phyloP scores from a whole-genome alignment of 352 stramenopile genomes.

The Globisporangium viniferum region DNA sequence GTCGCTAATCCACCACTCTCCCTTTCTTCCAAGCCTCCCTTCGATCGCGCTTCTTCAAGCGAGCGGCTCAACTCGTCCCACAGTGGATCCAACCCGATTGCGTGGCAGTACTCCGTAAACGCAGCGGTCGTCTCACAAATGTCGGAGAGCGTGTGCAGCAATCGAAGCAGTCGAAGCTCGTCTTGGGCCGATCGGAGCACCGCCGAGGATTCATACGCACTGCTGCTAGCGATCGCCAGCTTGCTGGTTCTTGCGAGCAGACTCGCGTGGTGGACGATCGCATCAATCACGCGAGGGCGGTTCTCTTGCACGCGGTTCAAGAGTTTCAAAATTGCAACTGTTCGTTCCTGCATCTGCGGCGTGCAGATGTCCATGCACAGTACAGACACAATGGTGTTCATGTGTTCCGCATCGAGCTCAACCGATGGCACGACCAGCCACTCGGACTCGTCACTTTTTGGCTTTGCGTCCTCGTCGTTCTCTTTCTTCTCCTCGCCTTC shows the following conservation, averaged over 20 bases:
- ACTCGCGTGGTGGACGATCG: conserved; percentile 64
- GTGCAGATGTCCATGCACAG: conserved; percentile 80
- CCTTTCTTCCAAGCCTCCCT: conserved; percentile 68
- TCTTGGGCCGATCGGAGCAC: conserved; percentile 78
- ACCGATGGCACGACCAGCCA: conserved; percentile 72
- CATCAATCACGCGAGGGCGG: conserved; percentile 53
- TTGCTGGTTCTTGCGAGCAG: conserved; percentile 34
- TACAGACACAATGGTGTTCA: conserved; percentile 64
- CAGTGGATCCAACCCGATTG: conserved; percentile 62
- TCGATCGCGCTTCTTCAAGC: conserved; percentile 71
- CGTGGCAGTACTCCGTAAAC: conserved; percentile 71
- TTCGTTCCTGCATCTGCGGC: conserved; percentile 78
- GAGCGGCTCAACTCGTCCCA: conserved; percentile 78
- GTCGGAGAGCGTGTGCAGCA: conserved; percentile 94
- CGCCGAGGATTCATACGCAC: conserved; percentile 61
- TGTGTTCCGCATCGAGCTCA: conserved; percentile 45
- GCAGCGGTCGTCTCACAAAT: conserved; percentile 63
- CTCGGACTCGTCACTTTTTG: conserved; percentile 33
- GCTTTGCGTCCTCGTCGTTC: conserved; percentile 17
- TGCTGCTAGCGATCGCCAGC: neutral
- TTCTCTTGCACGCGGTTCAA: conserved; percentile 67
- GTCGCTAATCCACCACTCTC: conserved; percentile 17
- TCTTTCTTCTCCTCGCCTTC: conserved; percentile 24
- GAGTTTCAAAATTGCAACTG: conserved; percentile 74
- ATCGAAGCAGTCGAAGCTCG: conserved; percentile 94